A percentile compares a stretch with the other conserved stretches of the same genome.
phyloP scores from a whole-genome alignment of 257 asterid species.

The Pogostemon cablin region DNA sequence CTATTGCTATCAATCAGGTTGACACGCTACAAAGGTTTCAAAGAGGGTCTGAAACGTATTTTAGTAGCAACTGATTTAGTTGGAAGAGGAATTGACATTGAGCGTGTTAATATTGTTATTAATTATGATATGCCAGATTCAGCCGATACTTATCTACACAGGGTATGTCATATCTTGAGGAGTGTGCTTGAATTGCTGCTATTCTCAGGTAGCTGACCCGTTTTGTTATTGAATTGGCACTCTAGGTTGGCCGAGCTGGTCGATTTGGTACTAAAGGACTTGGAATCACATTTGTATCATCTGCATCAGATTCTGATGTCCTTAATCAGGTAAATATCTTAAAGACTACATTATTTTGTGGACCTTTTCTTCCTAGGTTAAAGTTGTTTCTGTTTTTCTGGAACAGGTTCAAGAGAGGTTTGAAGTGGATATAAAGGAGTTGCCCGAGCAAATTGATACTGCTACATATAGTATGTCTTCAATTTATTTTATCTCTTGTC shows the following conservation, averaged over 20 bases:
- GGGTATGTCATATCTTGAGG: conserved; percentile 47
- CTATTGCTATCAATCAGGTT: conserved; percentile 43
- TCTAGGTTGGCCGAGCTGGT: conserved; percentile 84
- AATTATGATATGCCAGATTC: conserved; percentile 93
- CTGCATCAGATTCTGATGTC: conserved; percentile 77
- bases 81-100: conserved; percentile 87
- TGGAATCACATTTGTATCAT: conserved; percentile 82
- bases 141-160: conserved; percentile 78
- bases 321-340: conserved; percentile 59
- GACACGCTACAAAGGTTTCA: conserved; percentile 76
- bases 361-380: conserved; percentile 18
- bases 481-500: neutral
- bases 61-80: conserved; percentile 83
- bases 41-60: conserved; percentile 84
- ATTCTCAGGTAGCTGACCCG: neutral
- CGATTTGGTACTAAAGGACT: conserved; percentile 91
- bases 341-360: neutral
- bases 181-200: neutral
- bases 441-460: conserved; percentile 85
- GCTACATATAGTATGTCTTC: conserved; percentile 66
- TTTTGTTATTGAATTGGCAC: conserved; percentile 11
- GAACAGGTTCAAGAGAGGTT: conserved; percentile 82
- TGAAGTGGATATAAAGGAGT: conserved; percentile 80
- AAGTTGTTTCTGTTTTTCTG: neutral
- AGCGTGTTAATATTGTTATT: conserved; percentile 77